These are phyloP conservation scores for Grigorovia jiainica DNA, from an alignment of 805 yeast genomes.

Conservation along the genomic window DNA sequence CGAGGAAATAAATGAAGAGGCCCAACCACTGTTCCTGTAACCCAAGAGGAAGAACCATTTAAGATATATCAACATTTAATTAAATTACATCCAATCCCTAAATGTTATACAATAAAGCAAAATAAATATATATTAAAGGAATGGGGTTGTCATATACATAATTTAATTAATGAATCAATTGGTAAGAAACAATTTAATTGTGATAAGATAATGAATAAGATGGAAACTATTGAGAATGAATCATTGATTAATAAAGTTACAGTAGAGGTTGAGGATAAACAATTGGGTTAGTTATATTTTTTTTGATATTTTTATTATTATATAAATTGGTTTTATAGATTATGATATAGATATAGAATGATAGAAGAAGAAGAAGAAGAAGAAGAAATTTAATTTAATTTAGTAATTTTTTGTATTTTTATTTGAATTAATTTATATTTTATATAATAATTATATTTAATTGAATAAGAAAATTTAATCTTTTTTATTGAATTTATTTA, in stretches of 20 bases:
- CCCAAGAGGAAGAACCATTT: conserved; percentile 44
- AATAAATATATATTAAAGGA: conserved; percentile 68
- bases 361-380: too few species aligned
- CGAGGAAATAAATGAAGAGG: too few species aligned
- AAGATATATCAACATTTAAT: conserved; percentile 37
- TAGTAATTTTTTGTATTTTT: too few species aligned
- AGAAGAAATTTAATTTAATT: too few species aligned
- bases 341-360: too few species aligned
- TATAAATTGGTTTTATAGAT: neutral
- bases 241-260: conserved; percentile 14
- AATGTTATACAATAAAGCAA: conserved; percentile 46
- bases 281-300: conserved; percentile 8
- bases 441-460: too few species aligned
- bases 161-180: conserved; percentile 76
- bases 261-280: conserved; percentile 11
- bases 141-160: conserved; percentile 96
- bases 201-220: conserved; percentile 41
- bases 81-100: conserved; percentile 54
- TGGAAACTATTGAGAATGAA: conserved; percentile 64
- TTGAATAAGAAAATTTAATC: too few species aligned
- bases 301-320: neutral
- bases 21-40: too few species aligned
- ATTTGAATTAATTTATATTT: too few species aligned
- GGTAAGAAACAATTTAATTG: conserved; percentile 86
- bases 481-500: too few species aligned